Evolutionary conservation across 1,284 basidiomycete genomes (phyloP).

Genomic region (Fomitopsis schrenkii): DNA sequence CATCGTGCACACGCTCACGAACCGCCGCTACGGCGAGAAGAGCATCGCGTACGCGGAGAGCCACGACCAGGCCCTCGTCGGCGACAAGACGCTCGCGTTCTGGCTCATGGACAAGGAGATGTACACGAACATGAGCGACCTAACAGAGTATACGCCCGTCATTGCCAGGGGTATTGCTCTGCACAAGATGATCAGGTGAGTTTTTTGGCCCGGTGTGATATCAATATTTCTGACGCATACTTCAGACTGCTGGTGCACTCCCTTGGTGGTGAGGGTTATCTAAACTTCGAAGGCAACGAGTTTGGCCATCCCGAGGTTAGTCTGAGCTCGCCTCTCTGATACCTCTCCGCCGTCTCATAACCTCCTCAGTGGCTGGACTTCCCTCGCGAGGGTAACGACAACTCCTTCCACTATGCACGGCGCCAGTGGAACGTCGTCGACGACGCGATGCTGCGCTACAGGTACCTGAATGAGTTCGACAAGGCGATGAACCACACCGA

Average conservation of each 20-base stretch:
- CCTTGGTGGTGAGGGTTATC: constrained; percentile 93
- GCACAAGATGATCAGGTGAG: constrained; percentile 96
- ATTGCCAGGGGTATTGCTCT: constrained; percentile 88
- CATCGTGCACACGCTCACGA: constrained; percentile 88
- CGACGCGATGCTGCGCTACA: constrained; percentile 83
- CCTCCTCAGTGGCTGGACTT: constrained; percentile 90
- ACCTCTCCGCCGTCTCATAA: neutral
- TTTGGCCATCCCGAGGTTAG: constrained; percentile 93
- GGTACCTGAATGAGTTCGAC: constrained; percentile 92
- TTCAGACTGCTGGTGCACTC: constrained; percentile 83
- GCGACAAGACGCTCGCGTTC: constrained; percentile 97
- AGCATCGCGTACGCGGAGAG: constrained; percentile 95
- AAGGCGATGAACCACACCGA: constrained; percentile 90
- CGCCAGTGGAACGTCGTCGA: constrained; percentile 96
- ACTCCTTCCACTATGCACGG: constrained; percentile 94
- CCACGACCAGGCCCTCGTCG: constrained; percentile 97
- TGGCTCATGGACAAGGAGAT: constrained; percentile 99
- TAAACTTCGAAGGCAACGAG: constrained; percentile 98
- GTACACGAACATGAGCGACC: constrained; percentile 96
- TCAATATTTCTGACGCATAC: neutral
- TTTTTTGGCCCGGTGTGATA: neutral
- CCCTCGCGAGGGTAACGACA: constrained; percentile 90
- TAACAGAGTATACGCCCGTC: constrained; percentile 81
- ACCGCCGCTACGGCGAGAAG: constrained; percentile 87
- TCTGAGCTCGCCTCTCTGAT: neutral